Evolutionary conservation across 1,284 basidiomycete species (phyloP), one percentile per base, ranked within the genome.

Genomic region (Tilletiaria anomala): DNA sequence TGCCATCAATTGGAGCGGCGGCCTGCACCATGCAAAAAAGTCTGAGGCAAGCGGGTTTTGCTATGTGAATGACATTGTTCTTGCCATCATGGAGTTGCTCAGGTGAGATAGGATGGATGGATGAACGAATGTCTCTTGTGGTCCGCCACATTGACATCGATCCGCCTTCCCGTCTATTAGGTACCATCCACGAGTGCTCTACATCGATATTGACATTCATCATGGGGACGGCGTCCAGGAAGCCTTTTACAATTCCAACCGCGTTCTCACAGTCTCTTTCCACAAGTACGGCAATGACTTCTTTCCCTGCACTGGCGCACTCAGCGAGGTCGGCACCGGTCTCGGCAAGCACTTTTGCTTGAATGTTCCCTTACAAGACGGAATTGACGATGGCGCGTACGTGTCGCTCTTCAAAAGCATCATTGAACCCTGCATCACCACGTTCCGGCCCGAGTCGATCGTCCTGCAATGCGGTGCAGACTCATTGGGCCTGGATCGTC

Each of bases 261-360:
- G 93, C 17, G 91, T 99, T 45, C 82, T 96, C 77, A 97, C 93
- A 0, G 85, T 94, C 16, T 96, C 91, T 0, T 97, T 99, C 70
- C 91, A 99, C 75, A 97, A 97, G 70, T 99, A 94, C 71, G 89
- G 84, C 2, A 86, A 86, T 48, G 87, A 94, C 62, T 99, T 99
- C 73, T 99, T 99, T 47, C 63, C 63, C 1, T 65, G 63, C 43
- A 66, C 63, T 1, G 63, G 63, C 31, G 56, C 62, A 43, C 54
- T 65, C 21, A 50, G 48, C 20, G 63, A 66, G 48, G 54, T 56
- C n/a, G 63, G 63, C 14, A 56, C 56, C 2, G 53, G 52, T 1
- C 45, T 65, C 6, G 93, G 91, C 42, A 94, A 93, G 70, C 83
- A 97, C 68, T 99, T 96, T 67, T 83, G 79, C 45, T 73, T 97